Evolutionary conservation across 2,329 filamentous ascomycete species (phyloP).

Genomic region (Gyromitra esculenta): DNA sequence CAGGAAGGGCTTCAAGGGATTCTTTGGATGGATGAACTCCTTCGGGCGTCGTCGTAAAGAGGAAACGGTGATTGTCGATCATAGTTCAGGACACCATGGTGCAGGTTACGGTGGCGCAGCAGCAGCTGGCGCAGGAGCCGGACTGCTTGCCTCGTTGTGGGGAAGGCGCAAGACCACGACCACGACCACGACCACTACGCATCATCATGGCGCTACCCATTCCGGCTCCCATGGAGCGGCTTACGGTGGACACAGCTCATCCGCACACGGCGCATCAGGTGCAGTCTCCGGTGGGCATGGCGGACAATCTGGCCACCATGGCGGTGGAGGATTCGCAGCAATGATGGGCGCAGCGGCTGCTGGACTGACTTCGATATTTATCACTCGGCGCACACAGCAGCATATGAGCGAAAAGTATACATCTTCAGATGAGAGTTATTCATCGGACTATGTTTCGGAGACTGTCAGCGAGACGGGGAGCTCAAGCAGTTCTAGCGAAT

Average conservation of each 20-base stretch:
- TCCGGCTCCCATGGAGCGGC: slow-evolving; percentile 19
- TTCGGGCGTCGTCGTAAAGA: slow-evolving; percentile 35
- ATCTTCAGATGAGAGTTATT: slow-evolving; percentile 45
- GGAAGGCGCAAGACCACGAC: slow-evolving; percentile 42
- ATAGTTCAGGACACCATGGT: slow-evolving; percentile 41
- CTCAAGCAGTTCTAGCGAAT: slow-evolving; percentile 45
- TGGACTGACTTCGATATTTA: slow-evolving; percentile 50
- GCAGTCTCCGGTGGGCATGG: slow-evolving; percentile 33
- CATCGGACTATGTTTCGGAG: slow-evolving; percentile 44
- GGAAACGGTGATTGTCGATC: slow-evolving; percentile 38
- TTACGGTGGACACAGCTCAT: slow-evolving; percentile 26
- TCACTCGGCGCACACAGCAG: slow-evolving; percentile 37
- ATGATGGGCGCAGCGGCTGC: slow-evolving; percentile 54
- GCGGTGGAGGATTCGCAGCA: slow-evolving; percentile 45
- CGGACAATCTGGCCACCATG: slow-evolving; percentile 25
- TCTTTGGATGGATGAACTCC: slow-evolving; percentile 51
- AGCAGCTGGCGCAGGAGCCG: slow-evolving; percentile 44
- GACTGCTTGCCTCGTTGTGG: slow-evolving; percentile 47
- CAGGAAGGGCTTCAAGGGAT: slow-evolving; percentile 50
- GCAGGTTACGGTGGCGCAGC: slow-evolving; percentile 42
- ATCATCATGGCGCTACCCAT: slow-evolving; percentile 36
- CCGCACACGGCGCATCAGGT: slow-evolving; percentile 36
- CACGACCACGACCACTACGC: slow-evolving; percentile 44
- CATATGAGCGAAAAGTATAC: slow-evolving; percentile 51
- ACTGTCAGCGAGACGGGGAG: slow-evolving; percentile 39